A percentile compares a stretch with the other conserved stretches of the same genome.
Evolutionary conservation across 768 basidiomycete genomes (phyloP).

Genomic region (Kwoniella europaea): DNA sequence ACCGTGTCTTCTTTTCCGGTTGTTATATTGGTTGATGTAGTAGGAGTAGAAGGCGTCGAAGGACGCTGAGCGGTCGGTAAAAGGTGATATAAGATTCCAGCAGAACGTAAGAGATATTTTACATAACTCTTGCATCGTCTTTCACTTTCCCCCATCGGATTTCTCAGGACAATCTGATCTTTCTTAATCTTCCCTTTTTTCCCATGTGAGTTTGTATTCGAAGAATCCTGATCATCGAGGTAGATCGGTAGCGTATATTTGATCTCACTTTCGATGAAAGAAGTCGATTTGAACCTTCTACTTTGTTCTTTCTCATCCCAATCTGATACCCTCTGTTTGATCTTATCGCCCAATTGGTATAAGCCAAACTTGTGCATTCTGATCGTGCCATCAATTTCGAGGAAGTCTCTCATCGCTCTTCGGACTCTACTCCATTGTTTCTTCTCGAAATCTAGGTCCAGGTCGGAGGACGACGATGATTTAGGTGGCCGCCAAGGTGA

Average conservation of each 20-base stretch:
- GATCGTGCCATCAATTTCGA: slow-evolving; percentile 57
- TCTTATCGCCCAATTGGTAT: slow-evolving; percentile 47
- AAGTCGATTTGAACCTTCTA: slow-evolving; percentile 58
- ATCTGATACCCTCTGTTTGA: slow-evolving; percentile 26
- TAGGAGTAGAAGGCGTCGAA: slow-evolving; percentile 14
- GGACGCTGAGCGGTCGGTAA: slow-evolving; percentile 14
- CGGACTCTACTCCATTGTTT: slow-evolving; percentile 49
- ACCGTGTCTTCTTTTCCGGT: slow-evolving; percentile 5
- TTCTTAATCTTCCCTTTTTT: not conserved
- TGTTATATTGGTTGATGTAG: not conserved
- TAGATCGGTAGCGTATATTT: slow-evolving; percentile 57
- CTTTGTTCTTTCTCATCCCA: slow-evolving; percentile 18
- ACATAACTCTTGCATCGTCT: slow-evolving; percentile 47
- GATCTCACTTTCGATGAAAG: slow-evolving; percentile 55
- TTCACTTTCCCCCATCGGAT: slow-evolving; percentile 38
- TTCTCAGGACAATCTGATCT: slow-evolving; percentile 30
- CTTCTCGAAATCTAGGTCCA: slow-evolving; percentile 33
- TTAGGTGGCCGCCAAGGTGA: slow-evolving; percentile 25
- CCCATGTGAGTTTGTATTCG: not conserved
- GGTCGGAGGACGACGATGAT: slow-evolving; percentile 4
- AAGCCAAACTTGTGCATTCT: slow-evolving; percentile 56
- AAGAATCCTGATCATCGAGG: slow-evolving; percentile 19
- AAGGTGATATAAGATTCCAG: slow-evolving; percentile 53
- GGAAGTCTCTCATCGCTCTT: slow-evolving; percentile 51
- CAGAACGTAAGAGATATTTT: slow-evolving; percentile 53